Evolutionary conservation across 805 yeast genomes (phyloP).

Genomic region (Citeromyces matritensis): DNA sequence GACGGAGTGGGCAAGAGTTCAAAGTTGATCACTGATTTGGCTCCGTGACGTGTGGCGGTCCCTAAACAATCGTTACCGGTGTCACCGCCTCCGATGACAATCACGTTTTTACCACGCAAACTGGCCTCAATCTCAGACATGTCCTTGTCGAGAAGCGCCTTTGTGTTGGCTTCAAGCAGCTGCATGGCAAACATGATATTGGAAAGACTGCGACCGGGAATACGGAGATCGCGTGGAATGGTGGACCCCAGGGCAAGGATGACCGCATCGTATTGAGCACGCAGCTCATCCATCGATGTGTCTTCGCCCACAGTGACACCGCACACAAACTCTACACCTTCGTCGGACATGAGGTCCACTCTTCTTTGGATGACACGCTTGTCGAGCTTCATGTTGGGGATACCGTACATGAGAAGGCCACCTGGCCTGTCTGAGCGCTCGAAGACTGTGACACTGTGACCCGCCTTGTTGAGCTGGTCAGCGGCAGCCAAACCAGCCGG

Average conservation of each 20-base stretch:
- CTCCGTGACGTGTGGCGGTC: constrained; percentile 94
- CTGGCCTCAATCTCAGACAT: constrained; percentile 61
- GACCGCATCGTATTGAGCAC: constrained; percentile 62
- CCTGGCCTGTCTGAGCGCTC: constrained; percentile 95
- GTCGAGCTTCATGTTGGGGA: constrained; percentile 97
- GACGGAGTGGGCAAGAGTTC: constrained; percentile 93
- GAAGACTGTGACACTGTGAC: constrained; percentile 81
- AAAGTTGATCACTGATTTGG: constrained; percentile 84
- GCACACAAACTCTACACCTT: constrained; percentile 72
- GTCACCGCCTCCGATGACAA: constrained; percentile 99
- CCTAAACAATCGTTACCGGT: constrained; percentile 99
- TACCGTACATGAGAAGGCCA: constrained; percentile 97
- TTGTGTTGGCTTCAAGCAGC: constrained; percentile 74
- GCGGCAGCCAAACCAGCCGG: constrained; percentile 97
- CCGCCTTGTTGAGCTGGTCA: constrained; percentile 93
- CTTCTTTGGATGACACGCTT: constrained; percentile 88
- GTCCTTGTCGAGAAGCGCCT: constrained; percentile 72
- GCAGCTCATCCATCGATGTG: constrained; percentile 54
- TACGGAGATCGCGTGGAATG: constrained; percentile 86
- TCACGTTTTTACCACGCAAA: constrained; percentile 75
- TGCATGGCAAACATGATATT: constrained; percentile 95
- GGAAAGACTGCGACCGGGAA: constrained; percentile 84
- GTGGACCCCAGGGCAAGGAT: constrained; percentile 90
- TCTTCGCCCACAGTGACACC: constrained; percentile 79
- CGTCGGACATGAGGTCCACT: constrained; percentile 77